Conservation (phyloP, 495 filamentous ascomycete genomes). For the Aspergillus taichungensis region DNA sequence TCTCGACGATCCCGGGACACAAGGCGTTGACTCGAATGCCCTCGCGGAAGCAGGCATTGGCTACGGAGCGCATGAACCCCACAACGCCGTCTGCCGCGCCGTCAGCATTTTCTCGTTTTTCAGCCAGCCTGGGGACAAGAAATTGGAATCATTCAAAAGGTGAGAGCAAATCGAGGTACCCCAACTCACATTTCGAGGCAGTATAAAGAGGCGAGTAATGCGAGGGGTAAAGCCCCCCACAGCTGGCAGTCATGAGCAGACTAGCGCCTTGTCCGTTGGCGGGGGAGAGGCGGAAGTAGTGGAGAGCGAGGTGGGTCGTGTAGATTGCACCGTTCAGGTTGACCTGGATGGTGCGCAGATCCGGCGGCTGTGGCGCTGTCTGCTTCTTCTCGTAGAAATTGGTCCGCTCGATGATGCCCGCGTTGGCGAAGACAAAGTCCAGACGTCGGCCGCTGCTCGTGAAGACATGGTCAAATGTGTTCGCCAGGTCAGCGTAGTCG, state of each 20-base stretch:
- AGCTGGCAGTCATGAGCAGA: slow-evolving; percentile 14
- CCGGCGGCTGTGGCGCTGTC: slow-evolving; percentile 35
- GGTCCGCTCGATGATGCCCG: slow-evolving; percentile 7
- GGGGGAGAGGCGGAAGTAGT: slow-evolving; percentile 16
- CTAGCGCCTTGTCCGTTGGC: background rate
- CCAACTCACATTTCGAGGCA: slow-evolving; percentile 11
- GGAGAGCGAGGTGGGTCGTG: slow-evolving; percentile 47
- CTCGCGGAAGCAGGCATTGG: slow-evolving; percentile 3
- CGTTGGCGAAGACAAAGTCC: slow-evolving; percentile 22
- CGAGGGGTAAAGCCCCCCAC: slow-evolving; percentile 14
- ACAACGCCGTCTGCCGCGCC: slow-evolving; percentile 9
- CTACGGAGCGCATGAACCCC: slow-evolving; percentile 12
- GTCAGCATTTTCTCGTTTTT: too few species aligned
- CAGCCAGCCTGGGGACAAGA: background rate
- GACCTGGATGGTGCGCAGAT: slow-evolving; percentile 43
- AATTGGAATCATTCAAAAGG: too few species aligned
- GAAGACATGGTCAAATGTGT: slow-evolving; percentile 6
- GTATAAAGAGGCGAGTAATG: slow-evolving; percentile 7
- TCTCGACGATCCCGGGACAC: slow-evolving; percentile 13
- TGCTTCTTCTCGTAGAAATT: slow-evolving; percentile 1
- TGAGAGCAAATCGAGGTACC: too few species aligned
- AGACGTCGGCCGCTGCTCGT: background rate
- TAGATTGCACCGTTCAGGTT: slow-evolving; percentile 57
- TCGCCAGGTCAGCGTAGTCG: slow-evolving; percentile 7
- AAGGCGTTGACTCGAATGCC: slow-evolving; percentile 15